phyloP scores from a whole-genome alignment of 768 basidiomycete species.

The Inosperma sp. region DNA sequence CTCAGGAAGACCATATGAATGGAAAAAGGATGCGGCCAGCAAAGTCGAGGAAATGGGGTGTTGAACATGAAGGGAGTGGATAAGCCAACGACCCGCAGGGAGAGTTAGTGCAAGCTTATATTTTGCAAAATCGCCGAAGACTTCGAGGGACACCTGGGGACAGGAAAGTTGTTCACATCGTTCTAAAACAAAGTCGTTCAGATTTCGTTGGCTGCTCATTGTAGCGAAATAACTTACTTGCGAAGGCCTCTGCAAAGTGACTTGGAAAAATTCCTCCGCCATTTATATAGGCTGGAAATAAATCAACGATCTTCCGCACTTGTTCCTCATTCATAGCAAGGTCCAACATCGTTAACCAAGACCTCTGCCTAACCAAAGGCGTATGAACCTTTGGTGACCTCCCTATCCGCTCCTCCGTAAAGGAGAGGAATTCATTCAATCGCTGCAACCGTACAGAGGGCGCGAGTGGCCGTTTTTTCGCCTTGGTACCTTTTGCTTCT shows the following conservation, averaged over 20 bases:
- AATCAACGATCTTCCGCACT: constrained; percentile 40
- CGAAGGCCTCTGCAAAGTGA: constrained; percentile 44
- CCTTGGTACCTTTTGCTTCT: constrained; percentile 3
- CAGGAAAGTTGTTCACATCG: constrained; percentile 58
- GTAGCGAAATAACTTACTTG: constrained; percentile 52
- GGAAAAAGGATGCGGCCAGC: constrained; percentile 49
- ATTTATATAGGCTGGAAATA: constrained; percentile 50
- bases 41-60: constrained; percentile 46
- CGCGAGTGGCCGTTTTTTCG: constrained; percentile 23
- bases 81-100: constrained; percentile 48
- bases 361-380: constrained; percentile 38
- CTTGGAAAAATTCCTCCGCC: constrained; percentile 36
- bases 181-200: constrained; percentile 33
- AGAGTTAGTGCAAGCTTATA: constrained; percentile 53
- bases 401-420: constrained; percentile 38
- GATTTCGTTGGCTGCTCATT: too few species aligned
- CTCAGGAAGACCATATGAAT: constrained; percentile 49
- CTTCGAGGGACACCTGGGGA: constrained; percentile 51
- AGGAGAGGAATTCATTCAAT: constrained; percentile 34
- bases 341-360: constrained; percentile 49
- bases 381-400: constrained; percentile 30
- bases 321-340: constrained; percentile 48
- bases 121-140: constrained; percentile 59
- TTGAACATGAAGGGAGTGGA: constrained; percentile 49
- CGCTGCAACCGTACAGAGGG: constrained; percentile 27